Evolutionary conservation across 495 filamentous ascomycete species (phyloP).

Genomic region (Xylaria cubensis): DNA sequence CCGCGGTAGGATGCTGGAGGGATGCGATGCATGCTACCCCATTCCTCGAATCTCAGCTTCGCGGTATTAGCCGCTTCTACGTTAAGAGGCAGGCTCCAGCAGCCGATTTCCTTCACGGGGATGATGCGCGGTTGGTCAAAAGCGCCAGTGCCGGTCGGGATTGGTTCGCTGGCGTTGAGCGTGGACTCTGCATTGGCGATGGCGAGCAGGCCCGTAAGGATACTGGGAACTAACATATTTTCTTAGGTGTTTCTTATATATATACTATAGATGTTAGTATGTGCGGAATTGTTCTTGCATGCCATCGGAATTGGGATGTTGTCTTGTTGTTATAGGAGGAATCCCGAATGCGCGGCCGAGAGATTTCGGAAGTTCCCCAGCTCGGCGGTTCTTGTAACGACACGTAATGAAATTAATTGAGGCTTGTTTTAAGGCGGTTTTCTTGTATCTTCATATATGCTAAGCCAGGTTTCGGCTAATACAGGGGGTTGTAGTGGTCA

Average conservation of each 20-base stretch:
- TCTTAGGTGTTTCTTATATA: neutral
- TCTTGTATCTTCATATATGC: neutral
- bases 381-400: neutral
- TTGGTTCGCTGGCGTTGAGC: neutral
- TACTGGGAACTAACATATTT: neutral
- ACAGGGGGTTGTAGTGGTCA: neutral
- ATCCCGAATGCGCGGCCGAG: neutral
- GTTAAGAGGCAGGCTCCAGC: neutral
- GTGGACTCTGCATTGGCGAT: neutral
- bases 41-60: neutral
- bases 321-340: neutral
- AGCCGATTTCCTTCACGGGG: conserved; percentile 19
- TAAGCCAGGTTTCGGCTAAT: neutral
- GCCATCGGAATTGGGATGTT: neutral
- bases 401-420: neutral
- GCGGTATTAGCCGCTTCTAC: neutral
- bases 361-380: neutral
- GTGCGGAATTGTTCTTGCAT: neutral
- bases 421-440: neutral
- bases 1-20: neutral
- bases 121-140: neutral
- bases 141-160: neutral
- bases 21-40: neutral
- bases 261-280: too few species aligned
- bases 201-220: neutral